Evolutionary conservation across 805 yeast species (phyloP).

Genomic region (Teunomyces cretensis): DNA sequence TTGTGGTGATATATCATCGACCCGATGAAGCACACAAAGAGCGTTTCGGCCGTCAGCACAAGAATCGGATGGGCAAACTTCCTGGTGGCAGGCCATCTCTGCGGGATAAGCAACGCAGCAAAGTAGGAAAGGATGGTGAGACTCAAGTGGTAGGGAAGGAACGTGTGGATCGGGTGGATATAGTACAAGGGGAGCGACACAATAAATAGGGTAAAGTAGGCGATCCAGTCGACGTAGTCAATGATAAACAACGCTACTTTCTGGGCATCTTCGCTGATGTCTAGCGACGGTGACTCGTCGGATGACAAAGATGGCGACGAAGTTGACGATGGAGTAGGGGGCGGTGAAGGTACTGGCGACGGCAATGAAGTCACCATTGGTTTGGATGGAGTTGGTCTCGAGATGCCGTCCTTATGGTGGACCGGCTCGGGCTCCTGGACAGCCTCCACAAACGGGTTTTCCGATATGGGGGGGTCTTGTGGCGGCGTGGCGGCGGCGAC

Average conservation of each 20-base stretch:
- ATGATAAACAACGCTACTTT: constrained; percentile 34
- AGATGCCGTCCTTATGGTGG: background rate
- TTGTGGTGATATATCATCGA: constrained; percentile 47
- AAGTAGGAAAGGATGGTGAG: constrained; percentile 59
- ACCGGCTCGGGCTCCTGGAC: constrained; percentile 8
- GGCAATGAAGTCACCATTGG: no score
- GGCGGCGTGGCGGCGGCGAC: background rate
- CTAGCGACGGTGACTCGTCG: background rate
- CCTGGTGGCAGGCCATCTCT: constrained; percentile 44
- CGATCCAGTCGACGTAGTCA: constrained; percentile 54
- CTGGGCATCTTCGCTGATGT: background rate
- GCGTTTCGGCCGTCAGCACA: constrained; percentile 61
- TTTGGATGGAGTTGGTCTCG: background rate
- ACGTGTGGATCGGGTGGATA: constrained; percentile 45
- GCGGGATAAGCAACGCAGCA: constrained; percentile 46
- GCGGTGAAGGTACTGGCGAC: background rate
- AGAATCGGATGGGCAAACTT: constrained; percentile 70
- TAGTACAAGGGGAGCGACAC: constrained; percentile 63
- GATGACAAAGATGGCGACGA: background rate
- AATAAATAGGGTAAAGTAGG: constrained; percentile 48
- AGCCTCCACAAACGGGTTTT: background rate
- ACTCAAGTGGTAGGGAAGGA: constrained; percentile 62
- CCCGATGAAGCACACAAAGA: constrained; percentile 61
- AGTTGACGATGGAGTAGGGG: background rate
- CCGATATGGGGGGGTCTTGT: background rate